These are phyloP conservation scores for Leccinum sublutescens DNA, from an alignment of 768 basidiomycete genomes.

Conservation along the genomic window DNA sequence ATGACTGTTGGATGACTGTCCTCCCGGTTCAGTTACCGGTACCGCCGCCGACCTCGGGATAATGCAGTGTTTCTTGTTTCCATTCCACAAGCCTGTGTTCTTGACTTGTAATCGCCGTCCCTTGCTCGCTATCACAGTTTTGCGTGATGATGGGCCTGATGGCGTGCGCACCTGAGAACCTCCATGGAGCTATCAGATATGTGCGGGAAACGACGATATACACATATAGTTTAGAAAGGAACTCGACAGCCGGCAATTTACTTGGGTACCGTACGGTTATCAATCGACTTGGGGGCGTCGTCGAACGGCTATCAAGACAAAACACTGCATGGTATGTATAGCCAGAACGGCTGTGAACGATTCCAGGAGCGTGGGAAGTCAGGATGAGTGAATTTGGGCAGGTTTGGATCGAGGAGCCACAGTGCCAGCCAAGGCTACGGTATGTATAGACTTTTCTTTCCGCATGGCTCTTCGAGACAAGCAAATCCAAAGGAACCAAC, in stretches of 20 bases:
- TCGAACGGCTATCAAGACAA: not conserved
- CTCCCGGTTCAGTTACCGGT: not conserved
- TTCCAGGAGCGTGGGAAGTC: not conserved
- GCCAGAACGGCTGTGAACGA: not conserved
- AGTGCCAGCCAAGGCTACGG: too few species aligned
- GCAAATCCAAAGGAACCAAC: too few species aligned
- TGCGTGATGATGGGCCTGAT: not conserved
- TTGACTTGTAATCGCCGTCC: not conserved
- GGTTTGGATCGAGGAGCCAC: too few species aligned
- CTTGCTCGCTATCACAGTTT: not conserved
- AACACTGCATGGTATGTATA: not conserved
- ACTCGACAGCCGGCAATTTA: not conserved
- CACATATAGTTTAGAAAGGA: not conserved
- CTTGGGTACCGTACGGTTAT: not conserved
- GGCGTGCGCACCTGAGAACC: not conserved
- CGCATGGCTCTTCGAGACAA: too few species aligned
- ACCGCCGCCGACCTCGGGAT: not conserved
- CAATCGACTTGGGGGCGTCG: not conserved
- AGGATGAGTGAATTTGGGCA: too few species aligned
- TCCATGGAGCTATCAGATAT: not conserved
- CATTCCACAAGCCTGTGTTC: not conserved
- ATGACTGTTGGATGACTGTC: constrained; percentile 1
- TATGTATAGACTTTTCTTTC: too few species aligned
- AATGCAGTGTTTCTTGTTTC: not conserved
- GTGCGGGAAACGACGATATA: not conserved